Conservation (phyloP, 257 asterid genomes). For the Penstemon barbatus region DNA sequence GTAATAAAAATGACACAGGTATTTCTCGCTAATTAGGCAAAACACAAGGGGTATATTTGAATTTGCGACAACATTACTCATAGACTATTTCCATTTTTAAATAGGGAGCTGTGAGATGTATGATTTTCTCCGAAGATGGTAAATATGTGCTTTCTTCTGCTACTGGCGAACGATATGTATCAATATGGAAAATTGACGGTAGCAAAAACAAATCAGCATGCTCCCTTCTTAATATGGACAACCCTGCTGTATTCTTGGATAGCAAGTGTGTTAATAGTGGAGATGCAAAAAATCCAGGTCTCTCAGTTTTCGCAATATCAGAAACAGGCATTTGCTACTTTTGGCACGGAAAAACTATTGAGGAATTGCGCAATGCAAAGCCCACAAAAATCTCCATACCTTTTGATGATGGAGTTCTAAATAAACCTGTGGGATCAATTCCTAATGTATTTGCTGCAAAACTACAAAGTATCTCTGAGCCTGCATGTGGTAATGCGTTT, state of each 20-base stretch:
- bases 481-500: conserved; percentile 56
- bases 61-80: background rate
- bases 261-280: conserved; percentile 38
- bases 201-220: conserved; percentile 70
- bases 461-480: conserved; percentile 52
- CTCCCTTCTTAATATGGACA: conserved; percentile 76
- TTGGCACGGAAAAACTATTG: conserved; percentile 72
- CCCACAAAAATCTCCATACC: conserved; percentile 65
- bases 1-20: too few relatives aligned
- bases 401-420: conserved; percentile 45
- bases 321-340: conserved; percentile 86
- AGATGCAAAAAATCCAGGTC: conserved; percentile 47
- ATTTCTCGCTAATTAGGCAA: too few relatives aligned
- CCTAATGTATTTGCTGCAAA: conserved; percentile 79
- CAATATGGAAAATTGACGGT: conserved; percentile 75
- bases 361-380: conserved; percentile 59
- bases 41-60: too few relatives aligned
- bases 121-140: conserved; percentile 85
- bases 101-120: conserved; percentile 80
- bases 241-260: conserved; percentile 85
- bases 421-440: conserved; percentile 57
- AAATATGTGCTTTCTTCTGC: conserved; percentile 78
- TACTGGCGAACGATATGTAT: conserved; percentile 70
- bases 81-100: conserved; percentile 17
- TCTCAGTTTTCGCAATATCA: conserved; percentile 80